Conservation (phyloP, 2,329 filamentous ascomycete genomes). For the Cadophora sp. region DNA sequence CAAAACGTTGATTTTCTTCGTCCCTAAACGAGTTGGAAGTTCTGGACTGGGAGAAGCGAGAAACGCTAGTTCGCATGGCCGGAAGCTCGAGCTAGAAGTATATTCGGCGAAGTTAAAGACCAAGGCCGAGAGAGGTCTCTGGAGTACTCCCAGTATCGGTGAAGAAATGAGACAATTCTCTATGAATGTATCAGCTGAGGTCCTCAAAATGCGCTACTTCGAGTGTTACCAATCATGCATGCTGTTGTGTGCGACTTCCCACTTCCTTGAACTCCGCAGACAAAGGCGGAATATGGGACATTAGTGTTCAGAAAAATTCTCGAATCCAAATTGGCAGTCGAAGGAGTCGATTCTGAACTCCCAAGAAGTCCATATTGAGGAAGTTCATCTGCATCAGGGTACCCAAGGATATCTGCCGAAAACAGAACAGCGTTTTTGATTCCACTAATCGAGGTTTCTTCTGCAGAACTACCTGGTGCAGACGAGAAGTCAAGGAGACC, state of each 20-base stretch:
- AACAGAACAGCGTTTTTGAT: slow-evolving; percentile 29
- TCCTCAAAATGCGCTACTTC: slow-evolving; percentile 4
- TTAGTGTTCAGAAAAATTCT: slow-evolving; percentile 59
- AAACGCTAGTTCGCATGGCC: slow-evolving; percentile 61
- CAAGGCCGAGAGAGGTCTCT: slow-evolving; percentile 57
- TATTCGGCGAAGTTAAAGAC: slow-evolving; percentile 63
- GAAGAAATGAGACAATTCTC: slow-evolving; percentile 52
- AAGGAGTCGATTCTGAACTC: slow-evolving; percentile 18
- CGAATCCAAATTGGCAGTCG: slow-evolving; percentile 33
- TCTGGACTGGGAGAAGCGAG: slow-evolving; percentile 48
- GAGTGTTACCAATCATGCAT: slow-evolving; percentile 49
- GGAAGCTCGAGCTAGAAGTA: slow-evolving; percentile 44
- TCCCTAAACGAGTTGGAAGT: slow-evolving; percentile 9
- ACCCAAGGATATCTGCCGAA: slow-evolving; percentile 23
- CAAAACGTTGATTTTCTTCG: slow-evolving; percentile 29
- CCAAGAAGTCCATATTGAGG: slow-evolving; percentile 26
- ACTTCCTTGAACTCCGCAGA: slow-evolving; percentile 67
- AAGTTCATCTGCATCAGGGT: slow-evolving; percentile 6
- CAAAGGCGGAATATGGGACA: slow-evolving; percentile 63
- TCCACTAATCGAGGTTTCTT: slow-evolving; percentile 14
- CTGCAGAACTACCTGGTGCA: not conserved
- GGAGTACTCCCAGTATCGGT: slow-evolving; percentile 50
- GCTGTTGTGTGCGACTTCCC: slow-evolving; percentile 67
- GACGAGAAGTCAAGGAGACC: slow-evolving; percentile 17
- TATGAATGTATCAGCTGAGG: slow-evolving; percentile 42